Evolutionary conservation across 768 basidiomycete species (phyloP), one percentile per base, ranked within the genome.

Genomic region (button mushroom (Agaricus bisporus)): DNA sequence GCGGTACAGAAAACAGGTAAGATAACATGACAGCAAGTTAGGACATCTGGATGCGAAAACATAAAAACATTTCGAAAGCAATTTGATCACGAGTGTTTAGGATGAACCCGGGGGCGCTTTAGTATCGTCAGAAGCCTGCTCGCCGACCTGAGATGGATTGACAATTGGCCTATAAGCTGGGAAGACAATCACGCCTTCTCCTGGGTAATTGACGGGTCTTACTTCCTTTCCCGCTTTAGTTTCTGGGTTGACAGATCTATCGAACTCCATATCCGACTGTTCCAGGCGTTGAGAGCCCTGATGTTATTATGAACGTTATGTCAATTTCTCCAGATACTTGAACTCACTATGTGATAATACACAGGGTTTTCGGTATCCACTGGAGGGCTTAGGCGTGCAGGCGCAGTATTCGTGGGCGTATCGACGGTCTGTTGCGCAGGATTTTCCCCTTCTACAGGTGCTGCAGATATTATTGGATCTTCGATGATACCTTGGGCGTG

Each of bases 401-500:
- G 50, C 8, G 59, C 58, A 36, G 58, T 63, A 11, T 54, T 47
- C 26, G 65, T 59, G 8, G 77, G 75, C 43, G 74, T 67, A 53
- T 76, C 77, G 20, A 69, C 68, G 9, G 76, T 66, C 26, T 74
- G 71, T 28, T 73, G 72, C 35, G 67, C 64, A 25, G 60, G 52
- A 20, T 61, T 51, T 41, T 63, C 64, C 35, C 49, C 62, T 11
- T 58, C 56, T 32, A 60, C 55, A 11, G 44, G 58, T 17, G 61
- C 44, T 1, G 64, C 32, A 20, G 59, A 57, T 6, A 54, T 58
- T n/a, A 51, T 56, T 22, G 60, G 59, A 43, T 73, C 68, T 0
- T 70, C 57, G 57, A 75, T 69, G 41, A 83, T 82, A 2, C 80
- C 78, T 63, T 81, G 80, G 26, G 73, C 61, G 56, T 73, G 68